Evolutionary conservation across 441 rosid genomes (phyloP).

Genomic region (Francoa sonchifolia): DNA sequence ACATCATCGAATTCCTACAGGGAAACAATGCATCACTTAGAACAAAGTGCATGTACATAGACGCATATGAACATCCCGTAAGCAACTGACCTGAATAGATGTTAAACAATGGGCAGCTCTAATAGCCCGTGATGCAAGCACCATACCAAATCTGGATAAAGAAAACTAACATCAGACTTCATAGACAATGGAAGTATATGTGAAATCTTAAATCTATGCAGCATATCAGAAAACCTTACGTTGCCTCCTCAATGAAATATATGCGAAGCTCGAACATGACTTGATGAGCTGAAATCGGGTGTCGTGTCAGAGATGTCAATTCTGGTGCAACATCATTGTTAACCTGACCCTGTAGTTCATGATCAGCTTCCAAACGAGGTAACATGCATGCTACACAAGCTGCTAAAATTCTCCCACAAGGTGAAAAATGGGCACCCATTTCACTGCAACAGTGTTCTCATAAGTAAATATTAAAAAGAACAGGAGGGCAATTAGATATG

Average conservation of each 20-base stretch:
- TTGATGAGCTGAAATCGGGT: conserved; percentile 71
- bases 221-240: conserved; percentile 31
- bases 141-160: conserved; percentile 55
- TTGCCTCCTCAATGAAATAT: conserved; percentile 83
- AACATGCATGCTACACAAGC: conserved; percentile 86
- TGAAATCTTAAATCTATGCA: conserved; percentile 1
- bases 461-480: too few relatives aligned
- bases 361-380: conserved; percentile 60
- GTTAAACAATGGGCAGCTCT: conserved; percentile 94
- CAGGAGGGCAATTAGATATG: too few relatives aligned
- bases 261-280: conserved; percentile 87
- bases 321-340: conserved; percentile 47
- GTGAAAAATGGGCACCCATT: conserved; percentile 97
- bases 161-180: too few relatives aligned
- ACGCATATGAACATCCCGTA: conserved; percentile 2
- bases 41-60: conserved; percentile 1
- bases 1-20: too few relatives aligned
- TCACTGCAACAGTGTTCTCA: conserved; percentile 42
- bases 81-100: conserved; percentile 71
- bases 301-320: conserved; percentile 87
- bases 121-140: conserved; percentile 69
- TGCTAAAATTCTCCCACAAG: conserved; percentile 86
- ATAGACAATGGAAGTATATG: conserved; percentile 3
- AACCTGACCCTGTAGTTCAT: conserved; percentile 37
- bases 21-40: neutral